phyloP scores from a whole-genome alignment of 2,329 filamentous ascomycete species.

The Teratosphaeria viscida region DNA sequence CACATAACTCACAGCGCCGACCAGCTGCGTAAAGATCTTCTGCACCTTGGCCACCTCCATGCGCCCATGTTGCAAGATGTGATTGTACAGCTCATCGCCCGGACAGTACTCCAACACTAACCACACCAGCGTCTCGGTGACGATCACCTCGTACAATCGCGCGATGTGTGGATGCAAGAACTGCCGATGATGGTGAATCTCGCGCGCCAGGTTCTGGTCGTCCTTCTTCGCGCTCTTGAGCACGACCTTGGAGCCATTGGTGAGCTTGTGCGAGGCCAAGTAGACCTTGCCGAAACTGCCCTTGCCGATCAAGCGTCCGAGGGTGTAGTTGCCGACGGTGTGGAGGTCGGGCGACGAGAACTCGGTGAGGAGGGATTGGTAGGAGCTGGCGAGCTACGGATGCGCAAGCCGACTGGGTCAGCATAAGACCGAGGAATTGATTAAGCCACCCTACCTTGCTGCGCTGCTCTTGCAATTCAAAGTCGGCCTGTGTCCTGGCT shows the following conservation, averaged over 20 bases:
- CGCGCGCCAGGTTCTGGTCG: conserved; percentile 87
- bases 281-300: conserved; percentile 99
- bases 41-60: conserved; percentile 80
- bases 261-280: conserved; percentile 89
- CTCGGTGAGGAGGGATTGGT: conserved; percentile 92
- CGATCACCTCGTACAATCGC: conserved; percentile 92
- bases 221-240: conserved; percentile 96
- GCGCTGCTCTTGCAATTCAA: conserved; percentile 25
- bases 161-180: conserved; percentile 97
- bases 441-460: conserved; percentile 19
- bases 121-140: conserved; percentile 92
- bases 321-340: conserved; percentile 86
- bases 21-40: conserved; percentile 89
- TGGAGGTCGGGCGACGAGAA: conserved; percentile 86
- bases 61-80: conserved; percentile 77
- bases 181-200: conserved; percentile 97
- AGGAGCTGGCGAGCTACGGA: conserved; percentile 80
- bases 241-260: conserved; percentile 97
- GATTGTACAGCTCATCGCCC: conserved; percentile 94
- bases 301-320: conserved; percentile 88
- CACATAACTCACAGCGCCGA: conserved; percentile 89
- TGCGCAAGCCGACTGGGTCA: background rate
- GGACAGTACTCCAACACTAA: conserved; percentile 93
- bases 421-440: background rate
- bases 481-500: conserved; percentile 24